Conservation (phyloP, 129 eudicot genomes). For the Calendula officinalis region DNA sequence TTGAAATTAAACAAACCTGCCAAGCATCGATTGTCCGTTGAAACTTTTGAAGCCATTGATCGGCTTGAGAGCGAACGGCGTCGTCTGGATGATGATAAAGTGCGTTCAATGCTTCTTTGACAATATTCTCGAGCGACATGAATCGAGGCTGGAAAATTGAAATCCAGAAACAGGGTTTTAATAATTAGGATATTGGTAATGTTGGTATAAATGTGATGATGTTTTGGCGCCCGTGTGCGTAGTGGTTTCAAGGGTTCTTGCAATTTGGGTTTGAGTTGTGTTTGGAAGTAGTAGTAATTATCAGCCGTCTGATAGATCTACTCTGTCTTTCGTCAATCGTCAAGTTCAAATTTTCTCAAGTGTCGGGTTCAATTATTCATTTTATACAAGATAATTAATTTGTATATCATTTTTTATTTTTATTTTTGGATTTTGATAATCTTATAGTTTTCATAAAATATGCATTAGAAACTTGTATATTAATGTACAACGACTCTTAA, state of each 20-base stretch:
- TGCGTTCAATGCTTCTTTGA: constrained; percentile 95
- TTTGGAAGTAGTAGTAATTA: too few species aligned
- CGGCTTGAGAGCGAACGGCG: constrained; percentile 92
- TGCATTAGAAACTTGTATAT: too few species aligned
- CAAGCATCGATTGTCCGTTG: constrained; percentile 98
- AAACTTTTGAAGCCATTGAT: constrained; percentile 98
- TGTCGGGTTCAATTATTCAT: background rate
- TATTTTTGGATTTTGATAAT: too few species aligned
- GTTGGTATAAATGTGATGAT: constrained; percentile 19
- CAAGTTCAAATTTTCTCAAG: constrained; percentile 23
- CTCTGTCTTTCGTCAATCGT: constrained; percentile 18
- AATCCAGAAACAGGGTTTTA: constrained; percentile 17
- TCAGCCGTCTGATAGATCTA: too few species aligned
- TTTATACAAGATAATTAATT: too few species aligned
- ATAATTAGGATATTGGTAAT: constrained; percentile 10
- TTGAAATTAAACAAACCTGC: constrained; percentile 54
- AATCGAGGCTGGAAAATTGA: too few species aligned
- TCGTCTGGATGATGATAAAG: constrained; percentile 97
- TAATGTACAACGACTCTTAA: too few species aligned
- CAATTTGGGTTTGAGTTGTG: constrained; percentile 25
- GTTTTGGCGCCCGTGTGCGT: constrained; percentile 33
- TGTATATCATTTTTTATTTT: too few species aligned
- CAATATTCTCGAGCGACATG: constrained; percentile 87
- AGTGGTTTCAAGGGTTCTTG: constrained; percentile 27
- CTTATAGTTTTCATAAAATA: too few species aligned